Evolutionary conservation across 2,329 filamentous ascomycete species (phyloP), one percentile per base, ranked within the genome.

Genomic region (Zasmidium cellare): DNA sequence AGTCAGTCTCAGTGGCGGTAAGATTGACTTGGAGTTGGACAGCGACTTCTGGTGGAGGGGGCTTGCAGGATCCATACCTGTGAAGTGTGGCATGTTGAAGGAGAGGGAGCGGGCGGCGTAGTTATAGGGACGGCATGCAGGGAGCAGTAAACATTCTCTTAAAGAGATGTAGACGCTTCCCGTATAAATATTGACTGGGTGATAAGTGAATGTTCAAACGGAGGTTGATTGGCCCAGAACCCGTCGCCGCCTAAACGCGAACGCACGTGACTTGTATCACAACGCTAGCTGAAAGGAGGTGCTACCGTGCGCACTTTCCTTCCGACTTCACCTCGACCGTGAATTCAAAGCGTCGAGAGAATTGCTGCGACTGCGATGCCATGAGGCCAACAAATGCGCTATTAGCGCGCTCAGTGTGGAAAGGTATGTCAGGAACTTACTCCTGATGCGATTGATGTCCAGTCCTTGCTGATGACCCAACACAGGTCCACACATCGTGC

Each of bases 401-500:
- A 16, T 58, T 71, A 38, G 87, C 86, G 77, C 87, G 91, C 67
- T 94, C 91, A 51, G 87, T 92, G 70, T 96, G 91, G 91, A 96
- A 96, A 83, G 91, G 91, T 92, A 76, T 65, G 76, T 58, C 0
- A 6, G 5, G 16, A 41, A 5, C 12, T 41, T n/a, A 16, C 12
- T 14, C 16, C 35, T n/a, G 35, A n/a, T 41, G 35, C 12, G 12
- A n/a, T 41, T 41, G 35, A 3, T 14, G n/a, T 41, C 5, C 16
- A 41, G 16, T n/a, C 3, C 25, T n/a, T 14, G 35, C 35, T 41
- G 35, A 41, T 3, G 16, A 18, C 7, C 11, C 11, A 14, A 41
- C 11, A 14, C 67, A 89, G 87, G 87, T 56, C 87, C 87, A 53
- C 86, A 88, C 67, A 87, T 89, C 65, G 84, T 89, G 57, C 82